These are phyloP conservation scores for Populus hybrid DNA, from an alignment of 441 rosid species.

Conservation along the genomic window DNA sequence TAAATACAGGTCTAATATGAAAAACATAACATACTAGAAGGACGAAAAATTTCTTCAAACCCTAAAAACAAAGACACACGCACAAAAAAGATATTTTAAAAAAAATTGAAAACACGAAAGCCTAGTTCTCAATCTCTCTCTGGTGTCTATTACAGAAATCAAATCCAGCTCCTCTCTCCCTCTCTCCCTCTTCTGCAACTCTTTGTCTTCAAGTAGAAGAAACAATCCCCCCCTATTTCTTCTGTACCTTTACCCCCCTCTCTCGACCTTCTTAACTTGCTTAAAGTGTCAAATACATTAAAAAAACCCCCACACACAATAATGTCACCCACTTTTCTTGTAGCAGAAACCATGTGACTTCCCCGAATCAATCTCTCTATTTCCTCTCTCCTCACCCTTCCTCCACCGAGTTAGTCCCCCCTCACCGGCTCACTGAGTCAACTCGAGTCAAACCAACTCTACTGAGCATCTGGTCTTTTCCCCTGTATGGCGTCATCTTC, in stretches of 20 bases:
- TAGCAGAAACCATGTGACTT: conserved; percentile 74
- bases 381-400: conserved; percentile 13
- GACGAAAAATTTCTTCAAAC: not conserved
- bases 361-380: conserved; percentile 64
- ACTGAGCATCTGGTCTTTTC: not conserved
- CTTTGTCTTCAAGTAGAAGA: conserved; percentile 59
- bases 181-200: conserved; percentile 39
- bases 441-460: conserved; percentile 22
- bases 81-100: not conserved
- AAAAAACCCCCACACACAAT: conserved; percentile 11
- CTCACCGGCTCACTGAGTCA: conserved; percentile 38
- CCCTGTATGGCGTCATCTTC: conserved; percentile 76
- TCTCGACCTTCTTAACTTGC: conserved; percentile 8
- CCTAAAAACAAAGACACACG: conserved; percentile 1
- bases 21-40: not conserved
- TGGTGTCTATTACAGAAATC: not conserved
- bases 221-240: conserved; percentile 34
- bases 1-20: not conserved
- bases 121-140: conserved; percentile 5
- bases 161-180: not conserved
- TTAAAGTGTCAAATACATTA: conserved; percentile 8
- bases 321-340: conserved; percentile 51
- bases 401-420: not conserved
- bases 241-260: conserved; percentile 1
- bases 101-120: conserved; percentile 12